A percentile compares a stretch with the other conserved stretches of the same genome.
Evolutionary conservation across 108 stramenopile species (phyloP).

Genomic region (Cyclotella distinguenda): DNA sequence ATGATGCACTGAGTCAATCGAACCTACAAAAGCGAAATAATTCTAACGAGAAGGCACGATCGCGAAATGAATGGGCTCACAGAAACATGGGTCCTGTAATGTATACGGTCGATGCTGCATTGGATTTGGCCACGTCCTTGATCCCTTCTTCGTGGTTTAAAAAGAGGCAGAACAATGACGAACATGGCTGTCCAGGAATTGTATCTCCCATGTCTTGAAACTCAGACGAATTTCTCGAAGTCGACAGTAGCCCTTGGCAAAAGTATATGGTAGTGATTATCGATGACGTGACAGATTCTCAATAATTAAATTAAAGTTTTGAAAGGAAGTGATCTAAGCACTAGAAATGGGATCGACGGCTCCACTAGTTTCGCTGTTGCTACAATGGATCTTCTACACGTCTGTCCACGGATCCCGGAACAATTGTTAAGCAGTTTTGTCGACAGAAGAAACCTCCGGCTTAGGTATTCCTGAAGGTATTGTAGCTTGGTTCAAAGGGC

Average conservation of each 20-base stretch:
- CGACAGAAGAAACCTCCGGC: too few species aligned
- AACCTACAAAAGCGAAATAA: neutral
- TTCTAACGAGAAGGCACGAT: neutral
- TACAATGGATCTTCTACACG: too few species aligned
- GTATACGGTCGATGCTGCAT: constrained; percentile 2
- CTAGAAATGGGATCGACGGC: too few species aligned
- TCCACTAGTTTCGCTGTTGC: too few species aligned
- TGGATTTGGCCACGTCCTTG: constrained; percentile 8
- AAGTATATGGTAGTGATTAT: too few species aligned
- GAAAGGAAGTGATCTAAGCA: too few species aligned
- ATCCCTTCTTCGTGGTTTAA: constrained; percentile 3
- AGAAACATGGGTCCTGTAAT: constrained; percentile 12
- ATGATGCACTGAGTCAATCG: neutral
- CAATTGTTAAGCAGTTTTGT: too few species aligned
- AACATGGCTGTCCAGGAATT: neutral
- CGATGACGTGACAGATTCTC: too few species aligned
- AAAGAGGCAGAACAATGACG: neutral
- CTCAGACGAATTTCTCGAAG: neutral
- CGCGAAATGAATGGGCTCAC: constrained; percentile 20
- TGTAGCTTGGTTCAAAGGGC: too few species aligned
- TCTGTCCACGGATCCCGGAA: too few species aligned
- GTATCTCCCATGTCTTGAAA: constrained; percentile 13
- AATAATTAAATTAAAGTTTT: too few species aligned
- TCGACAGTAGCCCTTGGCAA: neutral
- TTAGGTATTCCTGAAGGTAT: too few species aligned